These are phyloP conservation scores for Botrytis tulipae DNA, from an alignment of 2,329 filamentous ascomycete species.

Conservation along the genomic window DNA sequence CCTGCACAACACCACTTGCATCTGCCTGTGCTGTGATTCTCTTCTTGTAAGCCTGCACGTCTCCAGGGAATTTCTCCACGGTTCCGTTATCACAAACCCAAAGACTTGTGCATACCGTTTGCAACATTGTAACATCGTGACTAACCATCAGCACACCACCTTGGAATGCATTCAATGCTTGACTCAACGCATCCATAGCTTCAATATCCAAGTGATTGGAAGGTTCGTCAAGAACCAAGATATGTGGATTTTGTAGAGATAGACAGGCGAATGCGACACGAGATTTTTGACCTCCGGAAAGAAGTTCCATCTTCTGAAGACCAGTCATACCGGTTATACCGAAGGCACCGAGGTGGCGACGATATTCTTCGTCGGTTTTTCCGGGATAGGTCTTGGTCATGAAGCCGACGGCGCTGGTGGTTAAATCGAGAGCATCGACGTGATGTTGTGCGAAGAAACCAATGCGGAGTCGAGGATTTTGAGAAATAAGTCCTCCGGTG, in stretches of 20 bases:
- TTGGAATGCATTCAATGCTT: conserved; percentile 81
- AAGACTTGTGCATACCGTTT: conserved; percentile 88
- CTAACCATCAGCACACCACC: conserved; percentile 98
- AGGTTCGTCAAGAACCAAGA: conserved; percentile 95
- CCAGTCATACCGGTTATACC: conserved; percentile 92
- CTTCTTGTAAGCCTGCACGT: conserved; percentile 97
- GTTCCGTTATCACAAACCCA: conserved; percentile 96
- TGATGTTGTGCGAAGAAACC: conserved; percentile 99
- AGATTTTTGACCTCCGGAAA: conserved; percentile 97
- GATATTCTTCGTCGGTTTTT: conserved; percentile 93
- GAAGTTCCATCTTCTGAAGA: conserved; percentile 88
- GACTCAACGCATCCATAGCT: conserved; percentile 88
- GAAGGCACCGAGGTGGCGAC: conserved; percentile 87
- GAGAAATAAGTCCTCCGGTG: conserved; percentile 77
- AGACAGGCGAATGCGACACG: conserved; percentile 98
- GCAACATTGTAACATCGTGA: conserved; percentile 98
- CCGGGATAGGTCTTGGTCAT: conserved; percentile 93
- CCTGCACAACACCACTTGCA: conserved; percentile 69
- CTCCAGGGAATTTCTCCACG: conserved; percentile 93
- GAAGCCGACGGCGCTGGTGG: conserved; percentile 85
- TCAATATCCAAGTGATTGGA: conserved; percentile 99
- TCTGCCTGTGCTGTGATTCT: conserved; percentile 87
- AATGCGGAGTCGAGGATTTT: conserved; percentile 82
- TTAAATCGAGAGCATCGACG: conserved; percentile 92
- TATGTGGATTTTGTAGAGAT: conserved; percentile 90